Evolutionary conservation across 352 stramenopile genomes (phyloP), one percentile per base, ranked within the genome.

Genomic region (Phytophthora hibernalis): DNA sequence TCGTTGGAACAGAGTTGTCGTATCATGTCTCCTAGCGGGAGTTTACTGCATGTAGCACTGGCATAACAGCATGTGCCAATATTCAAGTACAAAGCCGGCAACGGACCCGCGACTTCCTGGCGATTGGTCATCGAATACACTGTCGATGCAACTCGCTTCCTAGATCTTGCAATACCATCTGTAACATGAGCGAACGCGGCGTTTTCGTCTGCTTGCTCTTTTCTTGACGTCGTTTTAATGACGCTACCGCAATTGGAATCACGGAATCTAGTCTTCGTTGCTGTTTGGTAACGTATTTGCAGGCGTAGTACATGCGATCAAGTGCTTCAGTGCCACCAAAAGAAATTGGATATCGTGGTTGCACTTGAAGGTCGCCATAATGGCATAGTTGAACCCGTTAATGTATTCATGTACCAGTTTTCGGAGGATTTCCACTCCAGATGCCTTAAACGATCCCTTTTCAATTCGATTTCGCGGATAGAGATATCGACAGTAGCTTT

Each of bases 261-360:
- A 48, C 20, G 3, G 18, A 30, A 16, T 48, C 42, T 2, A 48
- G 5, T 0, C 21, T 2, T 5, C n/a, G 22, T 30, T 48, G 18
- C 42, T 48, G 40, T 10, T 48, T 48, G 11, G 40, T 48, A 1
- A 48, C 40, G 40, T 48, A 48, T 11, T 48, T 48, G 8, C n/a
- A 28, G n/a, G n/a, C 26, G 18, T 48, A 48, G n/a, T 48, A 18
- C 26, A 48, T 48, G 8, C 42, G n/a, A 1, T 45, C 38, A 24
- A 9, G 1, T n/a, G 16, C 18, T 26, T 45, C 38, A 5, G 24
- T 45, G 2, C 38, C 38, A 3, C 38, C 38, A 22, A 45, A 45
- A 20, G 1, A n/a, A n/a, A n/a, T n/a, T 45, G 38, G 2, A 45
- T 45, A 16, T 45, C 38, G 18, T 53, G 20, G 15, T 30, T 45